phyloP scores from a whole-genome alignment of 768 basidiomycete genomes.

The Suillus subaureus region DNA sequence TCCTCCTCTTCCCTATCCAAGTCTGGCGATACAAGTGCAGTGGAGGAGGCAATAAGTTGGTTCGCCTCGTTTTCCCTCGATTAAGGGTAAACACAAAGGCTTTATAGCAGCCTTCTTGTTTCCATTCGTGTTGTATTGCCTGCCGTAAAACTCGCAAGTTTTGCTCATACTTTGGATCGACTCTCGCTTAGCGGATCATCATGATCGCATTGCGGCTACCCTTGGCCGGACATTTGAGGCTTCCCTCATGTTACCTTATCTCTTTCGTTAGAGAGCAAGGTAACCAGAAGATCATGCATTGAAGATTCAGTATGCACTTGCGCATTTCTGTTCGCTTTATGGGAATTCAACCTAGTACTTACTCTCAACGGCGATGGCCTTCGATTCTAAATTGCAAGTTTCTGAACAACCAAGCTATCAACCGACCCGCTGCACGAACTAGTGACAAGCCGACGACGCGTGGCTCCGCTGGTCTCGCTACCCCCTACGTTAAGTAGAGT shows the following conservation, averaged over 20 bases:
- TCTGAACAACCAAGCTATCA: neutral
- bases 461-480: neutral
- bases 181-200: conserved; percentile 33
- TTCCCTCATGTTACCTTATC: conserved; percentile 31
- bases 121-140: conserved; percentile 17
- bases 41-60: conserved; percentile 20
- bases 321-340: conserved; percentile 24
- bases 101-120: too few relatives aligned
- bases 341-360: neutral
- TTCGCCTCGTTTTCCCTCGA: too few relatives aligned
- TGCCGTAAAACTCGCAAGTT: conserved; percentile 25
- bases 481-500: neutral
- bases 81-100: too few relatives aligned
- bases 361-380: neutral
- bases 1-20: conserved; percentile 39
- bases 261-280: conserved; percentile 29
- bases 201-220: conserved; percentile 32
- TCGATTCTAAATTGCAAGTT: neutral
- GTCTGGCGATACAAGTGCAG: conserved; percentile 43
- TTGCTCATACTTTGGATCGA: conserved; percentile 25
- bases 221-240: conserved; percentile 28
- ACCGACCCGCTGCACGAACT: neutral
- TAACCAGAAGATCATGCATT: conserved; percentile 36
- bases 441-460: neutral
- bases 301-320: conserved; percentile 36